Conservation (phyloP, 176 grass and related monocot genomes). For the Thinopyrum elongatum region DNA sequence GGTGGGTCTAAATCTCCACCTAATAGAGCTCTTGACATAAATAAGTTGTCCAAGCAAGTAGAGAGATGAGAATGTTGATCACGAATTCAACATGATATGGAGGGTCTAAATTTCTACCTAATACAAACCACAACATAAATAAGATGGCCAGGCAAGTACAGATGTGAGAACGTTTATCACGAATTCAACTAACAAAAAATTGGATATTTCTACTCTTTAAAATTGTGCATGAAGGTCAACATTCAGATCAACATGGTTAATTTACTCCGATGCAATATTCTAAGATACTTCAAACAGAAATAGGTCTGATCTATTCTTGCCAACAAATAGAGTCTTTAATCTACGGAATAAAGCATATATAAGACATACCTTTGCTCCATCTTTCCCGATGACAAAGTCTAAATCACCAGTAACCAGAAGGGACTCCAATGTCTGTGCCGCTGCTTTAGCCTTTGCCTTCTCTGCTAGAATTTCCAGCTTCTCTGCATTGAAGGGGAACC, state of each 20-base stretch:
- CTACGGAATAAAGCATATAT: background rate
- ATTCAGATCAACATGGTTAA: background rate
- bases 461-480: slow-evolving; percentile 68
- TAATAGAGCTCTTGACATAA: background rate
- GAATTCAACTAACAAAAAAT: background rate
- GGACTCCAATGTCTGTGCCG: slow-evolving; percentile 66
- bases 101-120: background rate
- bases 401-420: slow-evolving; percentile 57
- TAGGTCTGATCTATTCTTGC: background rate
- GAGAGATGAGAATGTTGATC: background rate
- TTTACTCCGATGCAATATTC: background rate
- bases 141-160: background rate
- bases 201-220: background rate
- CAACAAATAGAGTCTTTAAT: background rate
- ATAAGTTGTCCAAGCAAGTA: background rate
- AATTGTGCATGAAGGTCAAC: background rate
- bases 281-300: background rate
- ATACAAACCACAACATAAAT: background rate
- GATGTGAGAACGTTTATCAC: background rate
- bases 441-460: slow-evolving; percentile 60
- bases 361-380: slow-evolving; percentile 52
- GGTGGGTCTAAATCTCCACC: background rate
- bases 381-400: slow-evolving; percentile 68
- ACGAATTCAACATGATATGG: background rate
- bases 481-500: slow-evolving; percentile 68